These are phyloP conservation scores for Aureoboletus auriporus DNA, from an alignment of 768 basidiomycete genomes.

Conservation along the genomic window DNA sequence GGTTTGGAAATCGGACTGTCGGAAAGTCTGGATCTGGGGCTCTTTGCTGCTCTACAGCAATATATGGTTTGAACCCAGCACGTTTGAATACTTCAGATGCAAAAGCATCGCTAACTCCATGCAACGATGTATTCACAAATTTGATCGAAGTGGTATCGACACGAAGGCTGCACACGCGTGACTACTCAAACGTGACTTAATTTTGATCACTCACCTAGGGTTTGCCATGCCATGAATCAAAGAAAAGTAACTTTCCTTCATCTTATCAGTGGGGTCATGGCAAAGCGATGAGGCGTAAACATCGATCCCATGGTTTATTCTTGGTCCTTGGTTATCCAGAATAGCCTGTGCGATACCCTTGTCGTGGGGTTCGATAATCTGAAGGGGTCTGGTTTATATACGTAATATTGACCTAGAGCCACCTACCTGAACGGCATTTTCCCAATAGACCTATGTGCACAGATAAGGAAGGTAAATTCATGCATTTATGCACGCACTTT, in stretches of 20 bases:
- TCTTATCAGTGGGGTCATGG: slow-evolving; percentile 53
- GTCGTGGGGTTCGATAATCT: slow-evolving; percentile 88
- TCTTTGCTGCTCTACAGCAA: slow-evolving; percentile 63
- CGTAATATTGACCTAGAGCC: neutral
- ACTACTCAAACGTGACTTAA: neutral
- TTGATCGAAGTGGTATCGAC: slow-evolving; percentile 30
- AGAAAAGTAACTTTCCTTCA: slow-evolving; percentile 57
- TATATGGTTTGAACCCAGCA: slow-evolving; percentile 57
- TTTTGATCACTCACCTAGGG: slow-evolving; percentile 12
- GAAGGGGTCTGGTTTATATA: neutral
- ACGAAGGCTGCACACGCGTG: slow-evolving; percentile 9
- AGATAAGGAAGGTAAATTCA: neutral
- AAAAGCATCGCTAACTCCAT: slow-evolving; percentile 78
- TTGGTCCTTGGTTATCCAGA: slow-evolving; percentile 52
- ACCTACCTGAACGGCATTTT: slow-evolving; percentile 76
- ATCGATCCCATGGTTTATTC: slow-evolving; percentile 36
- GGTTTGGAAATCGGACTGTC: slow-evolving; percentile 83
- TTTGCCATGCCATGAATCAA: slow-evolving; percentile 26
- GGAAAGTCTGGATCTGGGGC: slow-evolving; percentile 81
- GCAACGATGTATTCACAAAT: slow-evolving; percentile 89
- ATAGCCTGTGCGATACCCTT: slow-evolving; percentile 70
- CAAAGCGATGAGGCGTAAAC: slow-evolving; percentile 42
- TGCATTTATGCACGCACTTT: slow-evolving; percentile 44
- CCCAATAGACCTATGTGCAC: slow-evolving; percentile 73
- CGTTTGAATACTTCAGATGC: slow-evolving; percentile 51